Conservation (phyloP, 2,329 filamentous ascomycete species). For the Pseudocercospora crystallina region DNA sequence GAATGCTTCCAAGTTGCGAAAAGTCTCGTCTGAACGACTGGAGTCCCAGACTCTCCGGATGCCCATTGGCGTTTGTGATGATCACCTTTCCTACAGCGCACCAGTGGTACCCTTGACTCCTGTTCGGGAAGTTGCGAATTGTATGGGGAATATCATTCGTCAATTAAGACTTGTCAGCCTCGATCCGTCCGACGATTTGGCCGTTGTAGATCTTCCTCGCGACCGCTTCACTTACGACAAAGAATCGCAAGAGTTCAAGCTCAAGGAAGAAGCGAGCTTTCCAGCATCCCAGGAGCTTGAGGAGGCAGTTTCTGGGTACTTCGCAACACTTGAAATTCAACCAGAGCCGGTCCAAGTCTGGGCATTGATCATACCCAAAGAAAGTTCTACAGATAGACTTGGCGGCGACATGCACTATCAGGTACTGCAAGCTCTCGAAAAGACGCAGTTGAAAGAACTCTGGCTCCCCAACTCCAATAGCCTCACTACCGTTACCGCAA, state of each 20-base stretch:
- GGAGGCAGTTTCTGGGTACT: constrained; percentile 59
- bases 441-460: constrained; percentile 3
- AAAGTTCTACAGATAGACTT: background rate
- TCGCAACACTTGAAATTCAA: constrained; percentile 44
- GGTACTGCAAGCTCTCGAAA: background rate
- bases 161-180: too few relatives aligned
- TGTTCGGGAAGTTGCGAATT: constrained; percentile 62
- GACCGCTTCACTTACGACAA: too few relatives aligned
- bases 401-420: constrained; percentile 4
- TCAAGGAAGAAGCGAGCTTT: background rate
- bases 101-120: constrained; percentile 58
- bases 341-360: constrained; percentile 63
- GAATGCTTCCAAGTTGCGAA: constrained; percentile 8
- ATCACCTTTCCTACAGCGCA: constrained; percentile 5
- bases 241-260: background rate
- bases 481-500: background rate
- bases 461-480: background rate
- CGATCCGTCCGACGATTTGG: too few relatives aligned
- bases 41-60: constrained; percentile 24
- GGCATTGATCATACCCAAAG: constrained; percentile 64
- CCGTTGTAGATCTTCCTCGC: too few relatives aligned
- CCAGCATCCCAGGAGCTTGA: constrained; percentile 75
- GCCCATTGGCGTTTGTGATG: constrained; percentile 7
- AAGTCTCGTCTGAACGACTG: constrained; percentile 15
- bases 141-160: constrained; percentile 77